Evolutionary conservation across 176 grass and related monocot genomes (phyloP).

Genomic region (Panicum miliaceum): DNA sequence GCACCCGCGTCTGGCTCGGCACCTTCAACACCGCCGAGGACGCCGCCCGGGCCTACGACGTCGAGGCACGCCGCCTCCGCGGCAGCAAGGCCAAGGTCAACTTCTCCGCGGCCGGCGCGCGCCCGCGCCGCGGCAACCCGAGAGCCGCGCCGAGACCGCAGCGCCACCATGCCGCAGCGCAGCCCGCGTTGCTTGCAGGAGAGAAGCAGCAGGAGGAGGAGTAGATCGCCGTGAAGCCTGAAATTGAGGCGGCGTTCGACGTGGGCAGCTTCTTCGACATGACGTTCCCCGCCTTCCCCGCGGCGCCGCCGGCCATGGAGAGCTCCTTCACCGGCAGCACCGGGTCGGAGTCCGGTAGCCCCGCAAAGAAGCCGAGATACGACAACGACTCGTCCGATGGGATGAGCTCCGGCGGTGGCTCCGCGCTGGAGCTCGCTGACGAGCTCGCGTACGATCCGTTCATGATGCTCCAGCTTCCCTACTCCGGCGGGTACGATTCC

Average conservation of each 20-base stretch:
- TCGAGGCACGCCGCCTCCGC: conserved; percentile 64
- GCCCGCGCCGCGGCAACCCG: conserved; percentile 9
- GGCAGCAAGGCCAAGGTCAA: conserved; percentile 90
- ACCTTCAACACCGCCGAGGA: conserved; percentile 78
- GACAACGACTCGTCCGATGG: conserved; percentile 17
- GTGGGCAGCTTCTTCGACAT: conserved; percentile 31
- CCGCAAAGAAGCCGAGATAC: background rate
- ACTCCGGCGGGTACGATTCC: conserved; percentile 46
- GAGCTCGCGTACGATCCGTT: conserved; percentile 57
- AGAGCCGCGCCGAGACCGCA: conserved; percentile 12
- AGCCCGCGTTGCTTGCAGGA: background rate
- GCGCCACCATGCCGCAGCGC: background rate
- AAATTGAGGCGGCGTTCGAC: background rate
- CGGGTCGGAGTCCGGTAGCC: conserved; percentile 21
- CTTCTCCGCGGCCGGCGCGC: conserved; percentile 48
- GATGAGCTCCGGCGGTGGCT: background rate
- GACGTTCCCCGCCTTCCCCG: background rate
- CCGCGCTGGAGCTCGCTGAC: conserved; percentile 31
- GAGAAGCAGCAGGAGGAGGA: background rate
- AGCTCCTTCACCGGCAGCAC: conserved; percentile 33
- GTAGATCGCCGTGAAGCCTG: background rate
- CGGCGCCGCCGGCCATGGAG: background rate
- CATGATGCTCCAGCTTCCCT: conserved; percentile 55
- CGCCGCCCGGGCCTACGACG: conserved; percentile 73
- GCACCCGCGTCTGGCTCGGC: conserved; percentile 84